A percentile compares a stretch with the other conserved stretches of the same genome.
Evolutionary conservation across 1,139 yeast species (phyloP).

Genomic region (Geotrichum aggregatum): DNA sequence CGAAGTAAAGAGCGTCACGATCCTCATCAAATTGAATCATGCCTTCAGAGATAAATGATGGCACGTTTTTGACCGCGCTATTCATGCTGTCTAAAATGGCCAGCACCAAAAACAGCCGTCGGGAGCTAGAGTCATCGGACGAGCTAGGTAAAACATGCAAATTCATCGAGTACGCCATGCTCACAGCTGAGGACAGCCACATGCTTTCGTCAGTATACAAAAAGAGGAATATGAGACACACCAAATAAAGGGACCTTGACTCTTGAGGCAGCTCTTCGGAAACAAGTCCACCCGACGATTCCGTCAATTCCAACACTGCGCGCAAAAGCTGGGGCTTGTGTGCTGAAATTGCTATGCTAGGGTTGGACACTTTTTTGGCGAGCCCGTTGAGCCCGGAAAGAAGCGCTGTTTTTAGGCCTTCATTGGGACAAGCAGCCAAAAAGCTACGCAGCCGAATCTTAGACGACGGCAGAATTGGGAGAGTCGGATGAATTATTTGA

Average conservation of each 20-base stretch:
- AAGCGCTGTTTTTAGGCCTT: conserved; percentile 28
- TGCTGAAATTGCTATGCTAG: neutral
- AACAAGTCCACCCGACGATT: conserved; percentile 9
- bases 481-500: conserved; percentile 40
- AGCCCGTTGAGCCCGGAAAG: conserved; percentile 28
- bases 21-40: conserved; percentile 24
- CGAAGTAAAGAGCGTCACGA: conserved; percentile 26
- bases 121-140: conserved; percentile 26
- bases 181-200: conserved; percentile 42
- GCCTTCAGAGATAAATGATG: conserved; percentile 28
- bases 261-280: conserved; percentile 2
- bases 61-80: conserved; percentile 28
- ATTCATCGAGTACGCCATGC: conserved; percentile 32
- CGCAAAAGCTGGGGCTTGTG: conserved; percentile 3
- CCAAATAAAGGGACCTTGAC: conserved; percentile 2
- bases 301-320: conserved; percentile 2
- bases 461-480: conserved; percentile 41
- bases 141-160: conserved; percentile 24
- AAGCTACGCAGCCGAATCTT: conserved; percentile 34
- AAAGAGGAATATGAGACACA: conserved; percentile 25
- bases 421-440: conserved; percentile 30
- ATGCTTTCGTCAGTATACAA: conserved; percentile 37
- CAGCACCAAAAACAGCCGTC: conserved; percentile 35
- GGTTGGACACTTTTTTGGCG: conserved; percentile 18
- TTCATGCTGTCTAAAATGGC: conserved; percentile 35